A percentile compares a stretch with the other conserved stretches of the same genome.
Conservation (phyloP, 2,329 filamentous ascomycete genomes). For the Paradendryphiella salina region DNA sequence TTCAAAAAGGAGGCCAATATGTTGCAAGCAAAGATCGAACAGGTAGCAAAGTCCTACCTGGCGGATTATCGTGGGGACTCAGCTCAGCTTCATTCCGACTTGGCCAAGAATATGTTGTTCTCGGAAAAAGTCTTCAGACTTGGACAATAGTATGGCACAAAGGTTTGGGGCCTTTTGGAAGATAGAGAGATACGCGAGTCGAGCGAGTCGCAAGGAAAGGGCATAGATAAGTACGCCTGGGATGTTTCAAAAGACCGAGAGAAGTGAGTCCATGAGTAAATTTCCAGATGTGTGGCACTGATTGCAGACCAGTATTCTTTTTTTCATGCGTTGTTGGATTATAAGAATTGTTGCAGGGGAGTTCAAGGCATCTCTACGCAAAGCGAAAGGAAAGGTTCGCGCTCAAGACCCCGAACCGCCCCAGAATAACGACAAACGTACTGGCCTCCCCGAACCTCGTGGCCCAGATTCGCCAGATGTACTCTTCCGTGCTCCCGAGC, state of each 20-base stretch:
- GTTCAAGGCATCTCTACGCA: not conserved
- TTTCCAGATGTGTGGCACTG: not conserved
- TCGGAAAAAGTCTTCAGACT: constrained; percentile 2
- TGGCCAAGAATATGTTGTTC: constrained; percentile 10
- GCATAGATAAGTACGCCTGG: constrained; percentile 10
- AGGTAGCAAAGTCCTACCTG: constrained; percentile 10
- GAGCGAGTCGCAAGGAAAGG: not conserved
- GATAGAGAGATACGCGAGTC: constrained; percentile 1
- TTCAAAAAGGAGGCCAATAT: constrained; percentile 9
- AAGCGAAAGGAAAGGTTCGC: constrained; percentile 7
- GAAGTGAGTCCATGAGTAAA: constrained; percentile 3
- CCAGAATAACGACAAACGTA: not conserved
- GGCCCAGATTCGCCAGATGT: not conserved
- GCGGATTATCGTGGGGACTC: not conserved
- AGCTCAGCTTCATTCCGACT: not conserved
- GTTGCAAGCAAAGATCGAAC: constrained; percentile 10
- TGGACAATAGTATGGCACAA: constrained; percentile 9
- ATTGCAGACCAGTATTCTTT: constrained; percentile 8
- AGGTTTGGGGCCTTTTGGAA: constrained; percentile 13
- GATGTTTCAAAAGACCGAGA: constrained; percentile 1
- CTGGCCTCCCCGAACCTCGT: not conserved
- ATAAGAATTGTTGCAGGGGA: constrained; percentile 4
- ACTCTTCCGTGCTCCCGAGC: not conserved
- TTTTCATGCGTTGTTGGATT: constrained; percentile 21
- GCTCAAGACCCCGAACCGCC: not conserved